Evolutionary conservation across 768 basidiomycete genomes (phyloP), one percentile per base, ranked within the genome.

Genomic region (Suillus hirtellus): DNA sequence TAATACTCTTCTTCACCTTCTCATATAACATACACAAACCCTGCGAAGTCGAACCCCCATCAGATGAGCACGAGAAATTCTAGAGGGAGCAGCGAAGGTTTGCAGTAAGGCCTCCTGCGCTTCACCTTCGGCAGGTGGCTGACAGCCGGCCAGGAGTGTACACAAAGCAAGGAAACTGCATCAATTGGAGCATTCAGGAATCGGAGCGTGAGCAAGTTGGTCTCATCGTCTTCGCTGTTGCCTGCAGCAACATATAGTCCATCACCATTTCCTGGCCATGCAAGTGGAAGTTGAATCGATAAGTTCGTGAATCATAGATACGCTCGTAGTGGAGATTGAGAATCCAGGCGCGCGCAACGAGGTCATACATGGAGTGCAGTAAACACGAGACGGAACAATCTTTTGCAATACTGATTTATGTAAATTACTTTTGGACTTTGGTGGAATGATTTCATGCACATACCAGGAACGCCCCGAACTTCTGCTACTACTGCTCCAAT

Each of bases 341-440:
- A 86, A 82, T 31, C 84, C 84, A 1, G 86, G 85, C n/a, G 83
- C 83, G 68, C 86, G 86, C 64, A 86, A 78, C 9, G 83, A 84
- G 2, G 85, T 85, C 84, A 86, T 86, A 71, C 81, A 87, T 2
- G 81, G 71, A 4, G 82, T 81, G 8, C 75, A 71, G 68, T 83
- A 84, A 11, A 84, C 75, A 19, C 84, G 73, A 17, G 70, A 64
- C 0, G 81, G 83, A 49, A 67, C 63, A 37, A 84, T 74, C 27
- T 70, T 56, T 11, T 66, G 59, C 1, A 62, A 65, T 6, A 66
- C 79, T 82, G 55, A 35, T 43, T 35, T 5, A 31, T 21, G 24
- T 21, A 2, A 49, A 11, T 34, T 53, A n/a, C 10, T 56, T 40
- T 31, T 24, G 43, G 19, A 21, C 10, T 47, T 40, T 46, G 42